Evolutionary conservation across 2,329 filamentous ascomycete species (phyloP).

Genomic region (Aphanocladium album): DNA sequence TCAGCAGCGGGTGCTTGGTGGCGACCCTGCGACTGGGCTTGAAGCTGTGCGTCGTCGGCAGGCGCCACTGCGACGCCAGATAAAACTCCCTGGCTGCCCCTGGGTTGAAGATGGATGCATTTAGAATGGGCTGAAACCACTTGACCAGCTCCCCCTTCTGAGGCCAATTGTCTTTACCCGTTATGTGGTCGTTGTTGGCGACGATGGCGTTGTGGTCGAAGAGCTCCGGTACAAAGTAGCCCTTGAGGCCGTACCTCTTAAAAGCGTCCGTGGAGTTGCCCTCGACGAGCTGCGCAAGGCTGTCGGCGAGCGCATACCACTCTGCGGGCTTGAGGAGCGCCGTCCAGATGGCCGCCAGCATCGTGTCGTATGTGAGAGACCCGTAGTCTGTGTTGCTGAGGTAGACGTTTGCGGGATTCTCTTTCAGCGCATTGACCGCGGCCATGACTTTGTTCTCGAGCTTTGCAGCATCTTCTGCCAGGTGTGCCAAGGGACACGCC

Average conservation of each 20-base stretch:
- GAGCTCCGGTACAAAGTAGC: too few species aligned
- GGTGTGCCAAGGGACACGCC: background rate
- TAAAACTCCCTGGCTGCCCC: slow-evolving; percentile 28
- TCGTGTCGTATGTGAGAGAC: slow-evolving; percentile 31
- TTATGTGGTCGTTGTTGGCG: too few species aligned
- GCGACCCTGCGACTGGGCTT: slow-evolving; percentile 26
- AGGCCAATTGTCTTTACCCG: too few species aligned
- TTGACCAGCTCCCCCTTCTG: too few species aligned
- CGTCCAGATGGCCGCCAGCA: too few species aligned
- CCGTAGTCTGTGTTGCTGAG: slow-evolving; percentile 37
- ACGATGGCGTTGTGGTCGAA: too few species aligned
- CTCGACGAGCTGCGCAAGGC: slow-evolving; percentile 29
- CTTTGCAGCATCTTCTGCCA: background rate
- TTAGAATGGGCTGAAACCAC: too few species aligned
- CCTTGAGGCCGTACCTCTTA: slow-evolving; percentile 14
- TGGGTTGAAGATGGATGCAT: too few species aligned
- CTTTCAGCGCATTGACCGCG: slow-evolving; percentile 4
- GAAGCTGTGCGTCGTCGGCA: slow-evolving; percentile 26
- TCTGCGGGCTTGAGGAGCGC: slow-evolving; percentile 27
- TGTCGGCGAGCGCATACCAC: slow-evolving; percentile 32
- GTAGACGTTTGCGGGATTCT: slow-evolving; percentile 28
- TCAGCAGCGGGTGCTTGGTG: slow-evolving; percentile 27
- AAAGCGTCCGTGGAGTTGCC: slow-evolving; percentile 36
- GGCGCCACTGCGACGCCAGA: slow-evolving; percentile 25
- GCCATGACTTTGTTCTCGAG: background rate